Conservation (phyloP, 306 rosid genomes). For the Fagus sylvatica region DNA sequence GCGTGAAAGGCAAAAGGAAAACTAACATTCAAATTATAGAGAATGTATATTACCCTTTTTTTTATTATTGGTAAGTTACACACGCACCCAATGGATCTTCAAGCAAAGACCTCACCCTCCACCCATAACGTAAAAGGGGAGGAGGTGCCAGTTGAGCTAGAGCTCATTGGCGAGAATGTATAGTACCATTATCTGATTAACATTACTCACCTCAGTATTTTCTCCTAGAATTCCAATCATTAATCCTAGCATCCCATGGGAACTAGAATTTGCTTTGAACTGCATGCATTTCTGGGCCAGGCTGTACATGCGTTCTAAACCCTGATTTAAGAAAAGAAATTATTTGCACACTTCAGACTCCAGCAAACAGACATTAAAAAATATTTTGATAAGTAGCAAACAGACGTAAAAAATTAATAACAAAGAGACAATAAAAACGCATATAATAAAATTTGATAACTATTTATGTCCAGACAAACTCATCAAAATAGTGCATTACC, state of each 20-base stretch:
- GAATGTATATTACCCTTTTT: neutral
- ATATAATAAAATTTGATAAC: neutral
- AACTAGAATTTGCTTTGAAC: slow-evolving; percentile 52
- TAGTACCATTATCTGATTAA: slow-evolving; percentile 2
- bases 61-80: too few species aligned
- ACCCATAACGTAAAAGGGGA: too few species aligned
- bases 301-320: slow-evolving; percentile 82
- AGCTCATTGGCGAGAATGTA: neutral
- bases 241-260: slow-evolving; percentile 67
- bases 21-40: neutral
- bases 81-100: too few species aligned
- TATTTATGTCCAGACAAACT: neutral
- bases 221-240: slow-evolving; percentile 82
- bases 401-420: slow-evolving; percentile 1
- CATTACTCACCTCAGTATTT: slow-evolving; percentile 72
- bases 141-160: too few species aligned
- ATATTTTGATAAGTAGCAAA: too few species aligned
- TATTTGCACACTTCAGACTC: slow-evolving; percentile 25
- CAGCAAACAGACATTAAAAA: slow-evolving; percentile 6
- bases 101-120: too few species aligned
- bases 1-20: slow-evolving; percentile 3
- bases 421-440: neutral
- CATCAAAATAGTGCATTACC: slow-evolving; percentile 43
- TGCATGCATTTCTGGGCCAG: slow-evolving; percentile 83
- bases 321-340: slow-evolving; percentile 45